Evolutionary conservation across 116 monocot genomes (phyloP), one percentile per base, ranked within the genome.

Genomic region (Iris pallida): DNA sequence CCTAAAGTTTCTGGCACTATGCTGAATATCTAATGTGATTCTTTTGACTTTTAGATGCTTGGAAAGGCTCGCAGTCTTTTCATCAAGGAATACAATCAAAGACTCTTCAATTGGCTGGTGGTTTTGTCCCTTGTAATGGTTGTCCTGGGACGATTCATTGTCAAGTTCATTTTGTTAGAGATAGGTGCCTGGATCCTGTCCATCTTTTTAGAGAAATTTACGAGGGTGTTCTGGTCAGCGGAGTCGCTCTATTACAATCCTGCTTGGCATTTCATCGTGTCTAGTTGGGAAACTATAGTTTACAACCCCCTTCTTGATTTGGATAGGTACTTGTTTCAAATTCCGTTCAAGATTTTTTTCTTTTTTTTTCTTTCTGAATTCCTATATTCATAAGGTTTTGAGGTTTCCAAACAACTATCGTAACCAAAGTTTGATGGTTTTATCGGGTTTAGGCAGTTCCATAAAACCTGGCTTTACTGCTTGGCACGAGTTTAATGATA

Each of bases 151-250:
- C 83, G 94, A 44, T 99, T 99, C 68, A 19, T 99, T 47, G 63
- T 99, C 59, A 99, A 93, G 81, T 99, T 93, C 72, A 57, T 99
- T 68, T 65, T 93, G 60, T 70, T 99, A 6, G 99, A 99, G 71
- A 73, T 99, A 57, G 86, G 84, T 52, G 99, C 88, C 4, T 99
- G 99, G 97, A 66, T 93, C 62, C 88, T 98, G 75, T 98, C 93
- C 61, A 84, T 93, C 51, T 90, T 98, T 81, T 71, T 98, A 55
- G 99, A 99, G 83, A 91, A 86, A 30, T 99, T 88, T 51, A 99
- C 99, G 45, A 81, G 99, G 74, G 86, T 99, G 88, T 99, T 99
- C 64, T 99, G 99, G 99, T 88, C 99, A 11, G 82, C 99, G 0
- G 99, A 99, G 68, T 86, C 90, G 0, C 82, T 99, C 3, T 99